A percentile compares a stretch with the other conserved stretches of the same genome.
phyloP scores from a whole-genome alignment of 176 grass and related monocot species.

The Eragrostis nindensis region DNA sequence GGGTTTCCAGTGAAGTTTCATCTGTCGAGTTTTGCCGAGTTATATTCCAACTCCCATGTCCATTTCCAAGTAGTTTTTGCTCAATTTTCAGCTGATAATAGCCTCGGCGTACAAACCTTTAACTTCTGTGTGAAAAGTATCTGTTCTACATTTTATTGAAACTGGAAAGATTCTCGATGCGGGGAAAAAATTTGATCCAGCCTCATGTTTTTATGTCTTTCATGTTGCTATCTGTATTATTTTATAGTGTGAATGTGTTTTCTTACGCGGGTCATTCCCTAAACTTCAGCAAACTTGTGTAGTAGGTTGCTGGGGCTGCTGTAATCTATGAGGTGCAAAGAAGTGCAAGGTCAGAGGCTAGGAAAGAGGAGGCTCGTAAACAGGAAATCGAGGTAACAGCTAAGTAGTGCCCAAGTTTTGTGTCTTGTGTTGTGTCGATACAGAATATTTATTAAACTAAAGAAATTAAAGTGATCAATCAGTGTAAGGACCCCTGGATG shows the following conservation, averaged over 20 bases:
- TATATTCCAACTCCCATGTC: background rate
- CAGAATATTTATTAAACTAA: background rate
- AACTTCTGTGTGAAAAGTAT: background rate
- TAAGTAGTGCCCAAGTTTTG: background rate
- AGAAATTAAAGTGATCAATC: background rate
- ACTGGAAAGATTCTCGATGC: background rate
- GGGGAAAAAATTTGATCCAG: background rate
- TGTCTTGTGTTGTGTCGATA: background rate
- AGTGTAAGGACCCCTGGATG: background rate
- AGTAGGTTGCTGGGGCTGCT: conserved; percentile 68
- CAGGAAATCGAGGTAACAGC: conserved; percentile 70
- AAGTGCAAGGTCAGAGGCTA: conserved; percentile 69
- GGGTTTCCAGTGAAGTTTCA: background rate
- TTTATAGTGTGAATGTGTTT: conserved; percentile 15
- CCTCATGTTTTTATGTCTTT: conserved; percentile 6
- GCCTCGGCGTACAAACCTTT: background rate
- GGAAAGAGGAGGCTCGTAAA: conserved; percentile 64
- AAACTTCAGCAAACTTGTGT: conserved; percentile 36
- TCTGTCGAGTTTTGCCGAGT: background rate
- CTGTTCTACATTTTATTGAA: background rate
- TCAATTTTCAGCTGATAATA: background rate
- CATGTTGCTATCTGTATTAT: background rate
- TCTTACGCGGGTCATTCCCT: background rate
- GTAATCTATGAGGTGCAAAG: conserved; percentile 80
- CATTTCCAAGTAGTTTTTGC: background rate